Conservation (phyloP, 2,329 filamentous ascomycete genomes). For the Colletotrichum karsti region DNA sequence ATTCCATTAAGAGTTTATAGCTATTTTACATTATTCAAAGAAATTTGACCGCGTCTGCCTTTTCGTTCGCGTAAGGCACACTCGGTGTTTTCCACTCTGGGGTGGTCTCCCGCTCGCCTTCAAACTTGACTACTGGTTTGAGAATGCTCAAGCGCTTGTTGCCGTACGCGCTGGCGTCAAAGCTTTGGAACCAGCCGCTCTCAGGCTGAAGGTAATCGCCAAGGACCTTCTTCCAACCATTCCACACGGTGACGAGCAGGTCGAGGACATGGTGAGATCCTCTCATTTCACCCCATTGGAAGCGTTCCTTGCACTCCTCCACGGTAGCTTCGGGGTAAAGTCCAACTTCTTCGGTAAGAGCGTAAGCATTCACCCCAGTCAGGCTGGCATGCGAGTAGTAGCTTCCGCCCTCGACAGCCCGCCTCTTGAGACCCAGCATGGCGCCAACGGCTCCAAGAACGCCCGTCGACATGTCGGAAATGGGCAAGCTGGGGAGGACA, state of each 20-base stretch:
- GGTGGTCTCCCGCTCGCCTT: constrained; percentile 2
- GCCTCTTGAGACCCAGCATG: constrained; percentile 41
- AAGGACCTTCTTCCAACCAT: constrained; percentile 10
- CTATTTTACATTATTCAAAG: not conserved
- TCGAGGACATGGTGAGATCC: constrained; percentile 19
- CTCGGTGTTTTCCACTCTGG: constrained; percentile 17
- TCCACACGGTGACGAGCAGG: constrained; percentile 19
- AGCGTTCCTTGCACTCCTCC: constrained; percentile 19
- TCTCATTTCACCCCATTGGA: constrained; percentile 22
- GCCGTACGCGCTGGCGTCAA: not conserved
- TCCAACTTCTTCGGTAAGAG: constrained; percentile 39
- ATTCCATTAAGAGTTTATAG: not conserved
- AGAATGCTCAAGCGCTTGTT: constrained; percentile 5
- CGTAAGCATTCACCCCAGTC: constrained; percentile 36
- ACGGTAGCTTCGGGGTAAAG: constrained; percentile 35
- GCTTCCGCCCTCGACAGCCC: constrained; percentile 39
- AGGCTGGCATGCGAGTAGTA: constrained; percentile 41
- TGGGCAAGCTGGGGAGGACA: constrained; percentile 41
- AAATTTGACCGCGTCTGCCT: not conserved
- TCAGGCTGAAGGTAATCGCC: constrained; percentile 8
- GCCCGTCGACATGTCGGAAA: constrained; percentile 46
- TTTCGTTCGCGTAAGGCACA: constrained; percentile 15
- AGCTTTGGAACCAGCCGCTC: constrained; percentile 16
- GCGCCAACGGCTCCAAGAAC: constrained; percentile 40
- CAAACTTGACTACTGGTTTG: constrained; percentile 9